These are phyloP conservation scores for Kalanchoe fedtschenkoi DNA, from an alignment of 164 flowering plant genomes.

Conservation along the genomic window DNA sequence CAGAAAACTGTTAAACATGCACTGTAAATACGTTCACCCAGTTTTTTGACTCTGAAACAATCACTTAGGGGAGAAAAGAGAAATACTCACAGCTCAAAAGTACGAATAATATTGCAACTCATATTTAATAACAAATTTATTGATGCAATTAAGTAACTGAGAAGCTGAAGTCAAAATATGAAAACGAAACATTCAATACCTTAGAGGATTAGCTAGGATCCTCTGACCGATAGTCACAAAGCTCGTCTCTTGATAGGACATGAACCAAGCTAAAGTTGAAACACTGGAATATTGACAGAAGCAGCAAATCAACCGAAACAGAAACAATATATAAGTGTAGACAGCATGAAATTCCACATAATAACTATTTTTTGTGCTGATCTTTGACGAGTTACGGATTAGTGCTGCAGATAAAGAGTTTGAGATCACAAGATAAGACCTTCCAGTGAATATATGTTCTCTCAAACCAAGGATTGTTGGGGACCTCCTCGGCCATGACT, in stretches of 20 bases:
- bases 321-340: neutral
- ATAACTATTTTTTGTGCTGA: neutral
- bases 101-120: too few species aligned
- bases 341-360: neutral
- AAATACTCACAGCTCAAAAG: too few species aligned
- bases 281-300: conserved; percentile 45
- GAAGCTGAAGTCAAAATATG: neutral
- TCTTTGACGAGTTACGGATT: neutral
- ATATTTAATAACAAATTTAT: too few species aligned
- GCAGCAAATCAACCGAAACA: neutral
- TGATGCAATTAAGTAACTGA: too few species aligned
- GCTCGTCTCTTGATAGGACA: conserved; percentile 94
- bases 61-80: too few species aligned
- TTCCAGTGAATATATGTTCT: conserved; percentile 94
- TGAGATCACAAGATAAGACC: conserved; percentile 25
- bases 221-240: conserved; percentile 94
- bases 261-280: conserved; percentile 86
- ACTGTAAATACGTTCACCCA: neutral
- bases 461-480: conserved; percentile 81
- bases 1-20: neutral
- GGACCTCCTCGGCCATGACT: conserved; percentile 28
- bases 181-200: conserved; percentile 24
- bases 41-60: neutral
- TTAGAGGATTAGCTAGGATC: conserved; percentile 79
- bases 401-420: neutral